Conservation (phyloP, 2,329 filamentous ascomycete species). For the Colletotrichum spaethianum region DNA sequence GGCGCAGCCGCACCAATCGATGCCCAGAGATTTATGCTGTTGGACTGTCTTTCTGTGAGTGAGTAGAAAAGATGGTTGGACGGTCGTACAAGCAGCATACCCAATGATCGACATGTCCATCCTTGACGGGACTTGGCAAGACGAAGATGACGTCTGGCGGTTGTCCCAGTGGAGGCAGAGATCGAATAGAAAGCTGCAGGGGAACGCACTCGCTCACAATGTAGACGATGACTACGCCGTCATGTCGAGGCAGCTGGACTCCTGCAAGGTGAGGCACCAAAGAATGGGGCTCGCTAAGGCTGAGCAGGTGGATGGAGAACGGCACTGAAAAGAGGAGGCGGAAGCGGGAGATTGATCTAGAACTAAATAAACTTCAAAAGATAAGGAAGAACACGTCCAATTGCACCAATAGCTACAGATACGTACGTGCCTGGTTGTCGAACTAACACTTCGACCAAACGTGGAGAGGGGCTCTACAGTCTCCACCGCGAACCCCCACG, state of each 20-base stretch:
- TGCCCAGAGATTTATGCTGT: neutral
- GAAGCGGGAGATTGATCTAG: too few species aligned
- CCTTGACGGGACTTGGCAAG: neutral
- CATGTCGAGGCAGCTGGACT: neutral
- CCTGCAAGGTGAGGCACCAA: too few species aligned
- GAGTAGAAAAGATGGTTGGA: neutral
- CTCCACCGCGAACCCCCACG: too few species aligned
- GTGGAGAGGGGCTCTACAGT: too few species aligned
- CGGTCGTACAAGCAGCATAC: neutral
- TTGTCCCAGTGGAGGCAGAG: slow-evolving; percentile 15
- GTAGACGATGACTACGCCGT: neutral
- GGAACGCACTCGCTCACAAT: neutral
- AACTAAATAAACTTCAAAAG: too few species aligned
- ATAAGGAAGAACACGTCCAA: too few species aligned
- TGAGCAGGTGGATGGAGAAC: too few species aligned
- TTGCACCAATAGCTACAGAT: too few species aligned
- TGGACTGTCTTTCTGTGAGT: neutral
- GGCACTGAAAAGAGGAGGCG: too few species aligned
- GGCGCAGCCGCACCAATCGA: neutral
- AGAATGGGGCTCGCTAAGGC: too few species aligned
- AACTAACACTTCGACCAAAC: too few species aligned
- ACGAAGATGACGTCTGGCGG: slow-evolving; percentile 20
- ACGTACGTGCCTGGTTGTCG: too few species aligned
- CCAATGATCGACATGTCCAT: slow-evolving; percentile 7
- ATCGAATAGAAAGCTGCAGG: slow-evolving; percentile 1